Evolutionary conservation across 2,329 filamentous ascomycete genomes (phyloP).

Genomic region (Conoideocrella luteorostrata): DNA sequence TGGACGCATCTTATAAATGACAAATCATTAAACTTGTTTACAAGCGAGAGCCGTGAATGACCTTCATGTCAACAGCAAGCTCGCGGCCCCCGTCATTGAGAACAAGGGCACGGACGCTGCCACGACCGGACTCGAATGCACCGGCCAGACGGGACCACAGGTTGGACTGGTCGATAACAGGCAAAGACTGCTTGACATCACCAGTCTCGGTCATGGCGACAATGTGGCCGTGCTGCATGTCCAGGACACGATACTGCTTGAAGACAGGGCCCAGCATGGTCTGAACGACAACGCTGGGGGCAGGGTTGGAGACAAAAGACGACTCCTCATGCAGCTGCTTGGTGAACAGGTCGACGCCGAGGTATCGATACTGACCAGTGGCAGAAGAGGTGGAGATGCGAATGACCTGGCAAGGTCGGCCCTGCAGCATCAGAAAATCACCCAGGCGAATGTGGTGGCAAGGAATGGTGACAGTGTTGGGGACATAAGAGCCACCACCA

Average conservation of each 20-base stretch:
- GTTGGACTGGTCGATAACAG: constrained; percentile 91
- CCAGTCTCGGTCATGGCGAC: constrained; percentile 99
- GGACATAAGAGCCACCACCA: constrained; percentile 34
- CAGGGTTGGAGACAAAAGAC: constrained; percentile 94
- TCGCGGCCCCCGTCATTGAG: constrained; percentile 90
- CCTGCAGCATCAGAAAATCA: constrained; percentile 97
- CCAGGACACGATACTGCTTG: constrained; percentile 99
- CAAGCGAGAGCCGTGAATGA: constrained; percentile 74
- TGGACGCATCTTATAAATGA: background rate
- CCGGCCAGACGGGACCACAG: constrained; percentile 75
- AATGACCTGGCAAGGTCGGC: constrained; percentile 99
- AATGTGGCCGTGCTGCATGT: constrained; percentile 80
- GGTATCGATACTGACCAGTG: constrained; percentile 99
- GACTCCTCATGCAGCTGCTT: constrained; percentile 99
- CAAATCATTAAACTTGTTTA: constrained; percentile 30
- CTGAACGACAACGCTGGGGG: constrained; percentile 94
- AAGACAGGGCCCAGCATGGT: constrained; percentile 99
- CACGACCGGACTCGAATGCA: constrained; percentile 85
- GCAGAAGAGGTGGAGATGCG: constrained; percentile 96
- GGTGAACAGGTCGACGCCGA: constrained; percentile 99
- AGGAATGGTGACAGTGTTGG: constrained; percentile 94
- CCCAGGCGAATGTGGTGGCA: constrained; percentile 99
- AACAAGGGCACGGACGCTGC: constrained; percentile 90
- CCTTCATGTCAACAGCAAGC: constrained; percentile 98
- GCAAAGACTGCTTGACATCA: constrained; percentile 93